phyloP scores from a whole-genome alignment of 2,329 filamentous ascomycete genomes.

The Apiospora saccharicola region DNA sequence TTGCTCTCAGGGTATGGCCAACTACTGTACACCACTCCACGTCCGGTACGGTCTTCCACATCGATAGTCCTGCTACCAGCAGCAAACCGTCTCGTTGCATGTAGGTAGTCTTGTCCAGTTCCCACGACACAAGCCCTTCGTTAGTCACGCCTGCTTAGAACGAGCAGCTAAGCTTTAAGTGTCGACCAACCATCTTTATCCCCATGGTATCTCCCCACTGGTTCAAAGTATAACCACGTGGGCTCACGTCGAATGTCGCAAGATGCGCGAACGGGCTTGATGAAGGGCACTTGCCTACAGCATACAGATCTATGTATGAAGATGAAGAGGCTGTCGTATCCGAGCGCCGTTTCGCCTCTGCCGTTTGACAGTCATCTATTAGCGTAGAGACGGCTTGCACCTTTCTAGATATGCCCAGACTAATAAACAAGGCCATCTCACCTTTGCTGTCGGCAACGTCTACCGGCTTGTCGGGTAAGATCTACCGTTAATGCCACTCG shows the following conservation, averaged over 20 bases:
- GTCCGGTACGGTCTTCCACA: background rate
- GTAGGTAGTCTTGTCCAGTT: background rate
- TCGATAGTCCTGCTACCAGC: background rate
- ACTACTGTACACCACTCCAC: background rate
- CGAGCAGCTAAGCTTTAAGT: background rate
- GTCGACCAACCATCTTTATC: background rate
- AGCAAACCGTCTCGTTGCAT: background rate
- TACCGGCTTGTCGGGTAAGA: background rate
- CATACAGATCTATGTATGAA: background rate
- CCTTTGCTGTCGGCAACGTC: background rate
- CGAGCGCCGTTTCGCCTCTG: background rate
- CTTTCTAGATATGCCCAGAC: background rate
- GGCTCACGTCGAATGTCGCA: background rate
- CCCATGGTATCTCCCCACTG: conserved; percentile 3
- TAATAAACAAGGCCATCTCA: background rate
- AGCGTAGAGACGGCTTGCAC: background rate
- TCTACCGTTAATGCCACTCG: conserved; percentile 1
- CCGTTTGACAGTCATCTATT: background rate
- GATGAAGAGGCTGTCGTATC: background rate
- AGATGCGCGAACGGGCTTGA: background rate
- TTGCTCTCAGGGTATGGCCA: background rate
- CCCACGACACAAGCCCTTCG: background rate
- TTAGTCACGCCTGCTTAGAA: background rate
- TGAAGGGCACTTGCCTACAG: background rate
- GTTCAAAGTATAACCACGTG: conserved; percentile 9